Conservation (phyloP, 139 green algal genomes). For the Dunaliella primolecta region DNA sequence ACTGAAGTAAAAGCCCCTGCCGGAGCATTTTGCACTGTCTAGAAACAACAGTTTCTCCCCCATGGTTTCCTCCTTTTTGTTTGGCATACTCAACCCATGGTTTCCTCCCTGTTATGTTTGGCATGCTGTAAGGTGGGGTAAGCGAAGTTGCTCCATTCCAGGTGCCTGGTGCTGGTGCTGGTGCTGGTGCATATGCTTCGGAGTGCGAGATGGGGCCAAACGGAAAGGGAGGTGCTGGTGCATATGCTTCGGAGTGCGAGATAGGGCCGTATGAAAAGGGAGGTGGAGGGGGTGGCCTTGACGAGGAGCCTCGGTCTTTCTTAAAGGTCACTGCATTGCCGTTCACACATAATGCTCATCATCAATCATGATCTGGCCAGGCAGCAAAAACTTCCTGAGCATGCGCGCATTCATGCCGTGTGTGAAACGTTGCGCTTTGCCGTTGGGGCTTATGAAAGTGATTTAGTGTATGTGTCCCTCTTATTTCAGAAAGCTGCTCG, state of each 20-base stretch:
- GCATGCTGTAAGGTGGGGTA: background rate
- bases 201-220: background rate
- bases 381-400: no score
- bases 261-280: background rate
- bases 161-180: background rate
- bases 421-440: no score
- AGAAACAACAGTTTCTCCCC: no score
- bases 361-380: no score
- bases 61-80: background rate
- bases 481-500: no score
- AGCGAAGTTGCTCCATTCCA: background rate
- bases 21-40: no score
- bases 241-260: background rate
- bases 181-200: background rate
- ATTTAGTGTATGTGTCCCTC: no score
- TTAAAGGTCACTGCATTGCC: background rate
- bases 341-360: slow-evolving; percentile 5
- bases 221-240: background rate
- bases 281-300: background rate
- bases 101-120: background rate
- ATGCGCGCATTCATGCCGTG: no score
- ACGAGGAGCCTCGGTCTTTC: background rate
- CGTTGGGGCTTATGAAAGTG: no score
- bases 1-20: no score
- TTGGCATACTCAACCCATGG: background rate